phyloP scores from a whole-genome alignment of 169 alveolate species.

The Cryptosporidium ubiquitum region DNA sequence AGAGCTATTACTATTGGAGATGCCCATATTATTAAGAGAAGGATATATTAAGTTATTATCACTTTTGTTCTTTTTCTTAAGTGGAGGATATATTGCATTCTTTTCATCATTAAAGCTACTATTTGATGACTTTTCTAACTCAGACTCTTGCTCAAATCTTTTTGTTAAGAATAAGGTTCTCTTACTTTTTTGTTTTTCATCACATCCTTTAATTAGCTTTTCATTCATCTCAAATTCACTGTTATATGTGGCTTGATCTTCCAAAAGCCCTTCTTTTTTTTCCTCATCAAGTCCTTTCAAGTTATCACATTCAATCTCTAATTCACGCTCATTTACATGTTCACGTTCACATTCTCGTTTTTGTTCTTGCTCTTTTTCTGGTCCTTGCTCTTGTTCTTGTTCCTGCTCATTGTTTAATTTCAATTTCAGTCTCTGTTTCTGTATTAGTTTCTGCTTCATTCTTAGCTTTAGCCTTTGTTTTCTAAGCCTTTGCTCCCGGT shows the following conservation, averaged over 20 bases:
- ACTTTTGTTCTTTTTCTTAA: background rate
- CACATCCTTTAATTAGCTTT: background rate
- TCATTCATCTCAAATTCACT: background rate
- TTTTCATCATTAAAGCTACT: background rate
- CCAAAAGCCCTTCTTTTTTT: background rate
- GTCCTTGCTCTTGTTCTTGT: background rate
- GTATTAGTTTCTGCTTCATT: background rate
- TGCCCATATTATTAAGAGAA: background rate
- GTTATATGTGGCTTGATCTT: background rate
- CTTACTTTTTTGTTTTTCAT: background rate
- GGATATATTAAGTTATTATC: background rate
- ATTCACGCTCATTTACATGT: background rate
- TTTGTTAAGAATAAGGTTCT: background rate
- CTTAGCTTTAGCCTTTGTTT: background rate
- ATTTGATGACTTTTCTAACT: background rate
- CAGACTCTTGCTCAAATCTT: background rate
- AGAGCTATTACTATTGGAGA: background rate
- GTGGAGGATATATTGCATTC: background rate
- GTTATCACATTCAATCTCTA: background rate
- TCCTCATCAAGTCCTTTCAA: background rate
- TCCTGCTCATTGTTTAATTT: background rate
- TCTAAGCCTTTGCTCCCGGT: background rate
- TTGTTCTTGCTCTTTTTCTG: background rate
- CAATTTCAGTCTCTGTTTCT: background rate
- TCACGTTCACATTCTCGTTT: background rate